Conservation (phyloP, 2,329 filamentous ascomycete species). For the Penicillium janthinellum region DNA sequence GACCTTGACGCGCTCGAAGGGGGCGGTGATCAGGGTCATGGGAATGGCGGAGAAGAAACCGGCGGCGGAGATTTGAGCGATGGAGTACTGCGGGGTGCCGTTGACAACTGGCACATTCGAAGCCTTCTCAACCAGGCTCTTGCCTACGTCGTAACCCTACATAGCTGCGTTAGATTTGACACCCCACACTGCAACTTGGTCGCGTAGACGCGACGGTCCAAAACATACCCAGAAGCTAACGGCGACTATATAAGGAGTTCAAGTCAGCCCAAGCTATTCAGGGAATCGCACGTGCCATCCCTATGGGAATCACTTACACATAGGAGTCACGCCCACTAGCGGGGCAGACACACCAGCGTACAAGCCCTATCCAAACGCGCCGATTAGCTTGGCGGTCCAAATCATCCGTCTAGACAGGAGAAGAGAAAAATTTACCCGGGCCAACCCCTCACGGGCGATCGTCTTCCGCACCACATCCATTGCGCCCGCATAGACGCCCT, state of each 20-base stretch:
- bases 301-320: conserved; percentile 71
- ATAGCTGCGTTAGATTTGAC: conserved; percentile 49
- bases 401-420: not conserved
- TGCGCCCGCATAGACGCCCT: conserved; percentile 85
- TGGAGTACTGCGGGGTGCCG: conserved; percentile 66
- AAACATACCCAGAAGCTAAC: conserved; percentile 66
- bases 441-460: conserved; percentile 80
- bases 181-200: not conserved
- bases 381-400: not conserved
- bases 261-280: conserved; percentile 5
- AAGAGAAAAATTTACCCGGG: conserved; percentile 46
- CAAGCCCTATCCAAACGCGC: conserved; percentile 60
- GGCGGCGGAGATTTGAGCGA: conserved; percentile 84
- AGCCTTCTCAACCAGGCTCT: conserved; percentile 74
- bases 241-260: conserved; percentile 52
- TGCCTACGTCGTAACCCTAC: conserved; percentile 94
- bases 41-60: conserved; percentile 98
- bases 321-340: conserved; percentile 92
- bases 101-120: conserved; percentile 66
- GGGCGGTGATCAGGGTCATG: conserved; percentile 97
- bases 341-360: conserved; percentile 98
- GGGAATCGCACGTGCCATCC: too few relatives aligned
- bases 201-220: not conserved
- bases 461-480: conserved; percentile 91
- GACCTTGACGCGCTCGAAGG: conserved; percentile 98